Base-by-base conservation (phyloP, 306 rosid species). In the Vigna hirtella region DNA sequence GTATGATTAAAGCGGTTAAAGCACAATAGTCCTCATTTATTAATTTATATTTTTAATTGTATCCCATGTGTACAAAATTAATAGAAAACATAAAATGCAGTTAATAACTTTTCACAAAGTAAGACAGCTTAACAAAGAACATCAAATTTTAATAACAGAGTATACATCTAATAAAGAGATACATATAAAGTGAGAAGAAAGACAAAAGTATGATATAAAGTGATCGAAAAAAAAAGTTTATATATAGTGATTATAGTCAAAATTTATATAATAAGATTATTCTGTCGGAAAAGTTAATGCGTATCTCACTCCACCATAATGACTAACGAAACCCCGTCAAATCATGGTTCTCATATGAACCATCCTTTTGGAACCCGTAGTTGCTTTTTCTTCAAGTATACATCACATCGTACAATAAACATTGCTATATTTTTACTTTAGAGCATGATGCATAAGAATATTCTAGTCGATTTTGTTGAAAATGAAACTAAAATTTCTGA, bases 321-420 rank as follows among this genome's bases (percentile, higher is more conserved):
- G 43, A 34, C 52, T 22, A 61, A 61, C 9, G 53, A 71, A 34
- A 59, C 32, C 61, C 1, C 22, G 36, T 36, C 66, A 53, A 26
- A 63, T 72, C 66, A 17, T 18, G 56, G 40, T 75, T 79, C 65
- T 48, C 15, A 61, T 51, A 40, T 50, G 28, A 17, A 53, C 78
- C 72, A 50, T 40, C 40, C 66, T 42, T 66, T 66, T 42, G 52
- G 49, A 18, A 66, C 26, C 26, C 9, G 16, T 38, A 38, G 22
- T 66, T 5, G 5, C 52, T 42, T 40, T 66, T 66, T 66, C 52
- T 66, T 38, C 34, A 42, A 10, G 71, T 42, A 66, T 40, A n/a
- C 71, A 28, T 28, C 64, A 9, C 9, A 18, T 40, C 6, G 10
- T 66, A 50, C 50, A 9, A 17, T 34, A 9, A 34, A 8, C 49